These are phyloP conservation scores for Oryza nivara DNA, from an alignment of 176 grass and related monocot genomes.

Conservation along the genomic window DNA sequence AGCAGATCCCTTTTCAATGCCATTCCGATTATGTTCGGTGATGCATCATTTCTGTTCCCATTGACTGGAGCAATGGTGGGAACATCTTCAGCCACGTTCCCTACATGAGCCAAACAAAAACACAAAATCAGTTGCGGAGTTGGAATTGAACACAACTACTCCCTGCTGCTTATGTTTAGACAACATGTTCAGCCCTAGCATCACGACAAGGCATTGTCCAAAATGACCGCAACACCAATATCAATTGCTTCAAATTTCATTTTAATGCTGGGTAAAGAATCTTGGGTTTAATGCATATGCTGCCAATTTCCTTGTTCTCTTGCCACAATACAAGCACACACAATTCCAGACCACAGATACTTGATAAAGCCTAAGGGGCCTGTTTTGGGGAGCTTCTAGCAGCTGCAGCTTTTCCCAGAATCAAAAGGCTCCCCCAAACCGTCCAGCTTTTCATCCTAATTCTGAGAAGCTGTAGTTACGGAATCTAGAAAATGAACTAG, in stretches of 20 bases:
- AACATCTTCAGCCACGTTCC: conserved; percentile 47
- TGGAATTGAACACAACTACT: conserved; percentile 20
- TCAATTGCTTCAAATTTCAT: background rate
- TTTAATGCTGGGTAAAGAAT: background rate
- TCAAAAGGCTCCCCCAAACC: no score
- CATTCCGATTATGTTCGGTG: conserved; percentile 54
- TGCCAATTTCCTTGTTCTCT: background rate
- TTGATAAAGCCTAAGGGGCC: background rate
- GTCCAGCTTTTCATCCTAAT: no score
- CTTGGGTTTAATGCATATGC: background rate
- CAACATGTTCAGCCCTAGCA: background rate
- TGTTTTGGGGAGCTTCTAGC: no score
- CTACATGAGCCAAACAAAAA: conserved; percentile 52
- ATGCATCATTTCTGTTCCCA: conserved; percentile 43
- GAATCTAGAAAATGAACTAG: no score
- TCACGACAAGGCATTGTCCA: background rate
- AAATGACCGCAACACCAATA: background rate
- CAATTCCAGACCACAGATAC: background rate
- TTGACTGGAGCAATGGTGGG: conserved; percentile 25
- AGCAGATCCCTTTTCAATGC: conserved; percentile 74
- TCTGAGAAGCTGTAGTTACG: no score
- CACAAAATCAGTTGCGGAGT: conserved; percentile 37
- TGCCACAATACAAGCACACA: background rate
- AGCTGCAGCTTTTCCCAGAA: no score
- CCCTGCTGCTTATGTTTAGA: background rate